These are phyloP conservation scores for Saccharomycopsis sp. DNA, from an alignment of 805 yeast genomes.

Conservation along the genomic window DNA sequence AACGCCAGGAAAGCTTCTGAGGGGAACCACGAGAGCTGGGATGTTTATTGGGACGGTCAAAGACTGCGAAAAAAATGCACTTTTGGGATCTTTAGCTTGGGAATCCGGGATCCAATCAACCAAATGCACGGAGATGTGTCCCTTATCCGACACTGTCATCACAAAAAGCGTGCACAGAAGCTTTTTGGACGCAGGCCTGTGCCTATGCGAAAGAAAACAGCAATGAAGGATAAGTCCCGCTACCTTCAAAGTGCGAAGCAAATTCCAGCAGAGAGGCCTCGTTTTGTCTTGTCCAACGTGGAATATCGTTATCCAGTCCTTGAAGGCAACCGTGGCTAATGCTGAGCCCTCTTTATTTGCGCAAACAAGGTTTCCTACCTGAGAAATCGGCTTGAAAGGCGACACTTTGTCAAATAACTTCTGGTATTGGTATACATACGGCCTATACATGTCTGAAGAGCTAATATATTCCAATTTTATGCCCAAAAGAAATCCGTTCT, in stretches of 20 bases:
- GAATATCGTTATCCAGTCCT: not conserved
- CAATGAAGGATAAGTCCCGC: not conserved
- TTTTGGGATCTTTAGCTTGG: not conserved
- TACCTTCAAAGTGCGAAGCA: not conserved
- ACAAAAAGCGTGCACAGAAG: not conserved
- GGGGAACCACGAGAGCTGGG: slow-evolving; percentile 9
- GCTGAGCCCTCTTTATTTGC: not conserved
- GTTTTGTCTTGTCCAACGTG: not conserved
- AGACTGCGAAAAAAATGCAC: too few species aligned
- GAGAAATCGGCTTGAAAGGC: not conserved
- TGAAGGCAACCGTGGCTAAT: not conserved
- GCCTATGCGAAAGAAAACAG: not conserved
- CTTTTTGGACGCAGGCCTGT: not conserved
- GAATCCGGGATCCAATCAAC: not conserved
- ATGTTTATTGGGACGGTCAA: not conserved
- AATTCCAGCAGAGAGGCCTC: not conserved
- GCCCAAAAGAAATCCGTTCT: not conserved
- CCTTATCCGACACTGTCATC: not conserved
- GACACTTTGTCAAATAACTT: not conserved
- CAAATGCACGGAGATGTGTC: not conserved
- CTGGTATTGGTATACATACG: not conserved
- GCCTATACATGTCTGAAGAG: not conserved
- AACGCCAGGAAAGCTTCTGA: not conserved
- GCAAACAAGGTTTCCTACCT: not conserved
- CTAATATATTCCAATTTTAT: not conserved